Conservation (phyloP, 768 basidiomycete genomes). For the Kwoniella newhampshirensis region DNA sequence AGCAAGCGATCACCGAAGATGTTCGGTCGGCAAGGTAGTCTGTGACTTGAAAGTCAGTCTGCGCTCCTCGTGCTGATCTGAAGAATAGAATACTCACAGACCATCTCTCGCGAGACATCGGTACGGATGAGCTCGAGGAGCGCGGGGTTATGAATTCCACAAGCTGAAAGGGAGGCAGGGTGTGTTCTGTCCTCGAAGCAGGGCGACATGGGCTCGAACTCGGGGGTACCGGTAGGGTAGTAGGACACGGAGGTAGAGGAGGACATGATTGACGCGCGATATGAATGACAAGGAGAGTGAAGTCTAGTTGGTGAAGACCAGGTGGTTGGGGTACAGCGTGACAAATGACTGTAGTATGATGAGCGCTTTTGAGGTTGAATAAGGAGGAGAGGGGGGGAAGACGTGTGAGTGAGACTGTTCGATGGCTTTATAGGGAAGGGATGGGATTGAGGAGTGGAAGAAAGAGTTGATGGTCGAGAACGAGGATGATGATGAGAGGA, state of each 20-base stretch:
- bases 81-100: slow-evolving; percentile 59
- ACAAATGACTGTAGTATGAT: too few relatives aligned
- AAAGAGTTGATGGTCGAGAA: too few relatives aligned
- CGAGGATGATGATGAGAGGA: too few relatives aligned
- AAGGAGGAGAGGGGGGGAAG: too few relatives aligned
- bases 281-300: slow-evolving; percentile 3
- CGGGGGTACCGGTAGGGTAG: slow-evolving; percentile 42
- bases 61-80: background rate
- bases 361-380: too few relatives aligned
- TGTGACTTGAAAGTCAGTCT: slow-evolving; percentile 17
- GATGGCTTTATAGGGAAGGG: too few relatives aligned
- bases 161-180: slow-evolving; percentile 48
- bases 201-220: slow-evolving; percentile 42
- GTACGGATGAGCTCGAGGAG: slow-evolving; percentile 75
- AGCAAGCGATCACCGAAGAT: slow-evolving; percentile 66
- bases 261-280: slow-evolving; percentile 1
- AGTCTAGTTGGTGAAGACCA: slow-evolving; percentile 1
- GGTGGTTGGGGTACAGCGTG: too few relatives aligned
- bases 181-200: slow-evolving; percentile 50
- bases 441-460: too few relatives aligned
- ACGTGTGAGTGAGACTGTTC: too few relatives aligned
- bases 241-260: slow-evolving; percentile 28
- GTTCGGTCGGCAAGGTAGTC: slow-evolving; percentile 75
- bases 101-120: slow-evolving; percentile 79
- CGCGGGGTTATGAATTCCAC: slow-evolving; percentile 69